Percentiles rank a stretch among this genome's conserved stretches.
phyloP scores from a whole-genome alignment of 2,329 filamentous ascomycete genomes.

The Cercospora sp. region DNA sequence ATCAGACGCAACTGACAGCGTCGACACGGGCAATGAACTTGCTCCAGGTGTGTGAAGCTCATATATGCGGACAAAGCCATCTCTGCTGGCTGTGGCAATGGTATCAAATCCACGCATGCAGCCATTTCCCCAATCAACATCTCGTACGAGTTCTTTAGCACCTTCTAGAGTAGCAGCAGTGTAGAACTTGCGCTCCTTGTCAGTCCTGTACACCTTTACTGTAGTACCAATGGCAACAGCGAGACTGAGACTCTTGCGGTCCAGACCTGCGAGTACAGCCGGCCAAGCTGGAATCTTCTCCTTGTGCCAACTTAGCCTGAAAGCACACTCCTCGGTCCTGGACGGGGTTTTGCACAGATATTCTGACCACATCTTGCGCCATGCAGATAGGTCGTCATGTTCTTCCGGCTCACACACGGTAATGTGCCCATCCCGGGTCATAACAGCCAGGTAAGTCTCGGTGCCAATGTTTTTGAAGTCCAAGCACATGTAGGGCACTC shows the following conservation, averaged over 20 bases:
- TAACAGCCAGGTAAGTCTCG: constrained; percentile 81
- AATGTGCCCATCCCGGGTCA: constrained; percentile 78
- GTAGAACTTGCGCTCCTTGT: constrained; percentile 76
- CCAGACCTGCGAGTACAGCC: constrained; percentile 76
- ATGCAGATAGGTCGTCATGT: constrained; percentile 77
- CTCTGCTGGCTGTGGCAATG: constrained; percentile 88
- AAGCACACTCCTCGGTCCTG: constrained; percentile 82
- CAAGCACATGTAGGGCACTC: constrained; percentile 72
- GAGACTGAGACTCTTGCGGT: constrained; percentile 74
- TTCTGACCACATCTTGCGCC: constrained; percentile 73
- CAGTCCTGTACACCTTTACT: constrained; percentile 80
- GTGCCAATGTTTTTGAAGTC: constrained; percentile 82
- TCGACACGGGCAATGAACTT: constrained; percentile 23
- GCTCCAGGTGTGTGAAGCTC: constrained; percentile 64
- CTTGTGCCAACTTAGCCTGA: constrained; percentile 84
- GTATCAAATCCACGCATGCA: constrained; percentile 88
- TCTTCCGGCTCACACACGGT: constrained; percentile 82
- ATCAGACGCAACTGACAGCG: constrained; percentile 23
- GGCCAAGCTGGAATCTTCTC: constrained; percentile 79
- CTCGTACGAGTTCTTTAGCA: constrained; percentile 72
- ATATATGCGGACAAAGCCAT: constrained; percentile 87
- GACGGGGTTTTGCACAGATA: constrained; percentile 68
- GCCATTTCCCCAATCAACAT: constrained; percentile 89
- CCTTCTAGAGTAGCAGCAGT: constrained; percentile 73
- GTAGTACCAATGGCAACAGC: constrained; percentile 84